Evolutionary conservation across 176 grass and related monocot species (phyloP), one percentile per base, ranked within the genome.

Genomic region (Puccinellia tenuiflora): DNA sequence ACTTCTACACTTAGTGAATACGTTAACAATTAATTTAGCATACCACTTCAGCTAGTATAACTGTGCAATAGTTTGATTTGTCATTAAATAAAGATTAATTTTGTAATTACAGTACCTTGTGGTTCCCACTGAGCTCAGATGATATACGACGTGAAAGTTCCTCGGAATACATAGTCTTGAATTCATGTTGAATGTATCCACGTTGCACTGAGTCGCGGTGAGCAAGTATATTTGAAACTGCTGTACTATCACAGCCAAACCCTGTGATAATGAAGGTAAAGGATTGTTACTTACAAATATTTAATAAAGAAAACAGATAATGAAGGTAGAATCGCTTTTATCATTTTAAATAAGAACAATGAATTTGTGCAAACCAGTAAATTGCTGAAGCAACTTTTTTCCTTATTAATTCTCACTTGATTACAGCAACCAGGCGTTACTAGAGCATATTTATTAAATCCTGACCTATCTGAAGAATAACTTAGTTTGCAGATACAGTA

Each of bases 131-230:
- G 45, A 99, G 89, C 87, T 99, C 97, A 47, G 97, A 99, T n/a
- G 85, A 80, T 73, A 99, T 66, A 53, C 93, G 91, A 5, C 38
- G 63, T 16, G 83, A 60, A 33, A 99, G 93, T 78, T 99, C 97
- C 70, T 90, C 81, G 5, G 94, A 93, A 83, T 99, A 99, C 97
- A 99, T 99, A 29, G 91, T 15, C 78, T 65, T 86, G 77, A 89
- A 96, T 88, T 99, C 97, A 47, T 99, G 97, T 85, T 99, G 97
- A 94, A 99, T 99, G n/a, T 88, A 60, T 59, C 77, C 48, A 5
- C 91, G 91, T 75, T 99, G 93, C 64, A 90, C 87, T 18, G 93
- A 67, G 88, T 99, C 97, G 11, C 97, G 91, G 31, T 99, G 97
- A 67, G 93, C 85, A 94, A 99, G 85, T 92, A 99, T 96, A 56